Evolutionary conservation across 768 basidiomycete genomes (phyloP).

Genomic region (Naganishia friedmannii): DNA sequence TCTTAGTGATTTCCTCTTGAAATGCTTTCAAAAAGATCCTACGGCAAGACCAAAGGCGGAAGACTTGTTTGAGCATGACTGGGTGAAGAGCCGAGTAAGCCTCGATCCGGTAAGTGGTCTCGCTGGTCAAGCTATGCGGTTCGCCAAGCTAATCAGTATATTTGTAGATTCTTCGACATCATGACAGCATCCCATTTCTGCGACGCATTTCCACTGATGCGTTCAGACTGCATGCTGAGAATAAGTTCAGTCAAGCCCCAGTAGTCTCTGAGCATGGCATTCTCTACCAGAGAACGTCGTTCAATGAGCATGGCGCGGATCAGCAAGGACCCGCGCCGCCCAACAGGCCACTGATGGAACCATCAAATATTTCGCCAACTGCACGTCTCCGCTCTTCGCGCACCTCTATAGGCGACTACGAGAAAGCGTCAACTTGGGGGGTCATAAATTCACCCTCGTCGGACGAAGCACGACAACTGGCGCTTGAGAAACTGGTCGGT

Average conservation of each 20-base stretch:
- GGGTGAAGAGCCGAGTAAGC: slow-evolving; percentile 79
- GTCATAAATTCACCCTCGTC: not conserved
- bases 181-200: slow-evolving; percentile 93
- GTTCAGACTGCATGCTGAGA: slow-evolving; percentile 7
- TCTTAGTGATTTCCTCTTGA: slow-evolving; percentile 73
- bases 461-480: not conserved
- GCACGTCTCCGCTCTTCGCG: not conserved
- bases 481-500: not conserved
- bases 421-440: not conserved
- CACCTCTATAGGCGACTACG: not conserved
- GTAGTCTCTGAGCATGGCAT: not conserved
- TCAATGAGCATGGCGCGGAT: not conserved
- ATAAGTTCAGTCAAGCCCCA: not conserved
- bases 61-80: slow-evolving; percentile 80
- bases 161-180: slow-evolving; percentile 68
- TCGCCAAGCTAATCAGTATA: slow-evolving; percentile 13
- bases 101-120: slow-evolving; percentile 42
- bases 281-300: not conserved
- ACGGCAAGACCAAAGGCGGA: slow-evolving; percentile 76
- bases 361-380: not conserved
- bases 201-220: slow-evolving; percentile 67
- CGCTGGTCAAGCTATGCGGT: not conserved
- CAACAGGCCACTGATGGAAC: not conserved
- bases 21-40: slow-evolving; percentile 89
- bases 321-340: not conserved